These are phyloP conservation scores for Syncephalastrum monosporum DNA, from an alignment of 371 early-diverging fungal genomes.

Conservation along the genomic window DNA sequence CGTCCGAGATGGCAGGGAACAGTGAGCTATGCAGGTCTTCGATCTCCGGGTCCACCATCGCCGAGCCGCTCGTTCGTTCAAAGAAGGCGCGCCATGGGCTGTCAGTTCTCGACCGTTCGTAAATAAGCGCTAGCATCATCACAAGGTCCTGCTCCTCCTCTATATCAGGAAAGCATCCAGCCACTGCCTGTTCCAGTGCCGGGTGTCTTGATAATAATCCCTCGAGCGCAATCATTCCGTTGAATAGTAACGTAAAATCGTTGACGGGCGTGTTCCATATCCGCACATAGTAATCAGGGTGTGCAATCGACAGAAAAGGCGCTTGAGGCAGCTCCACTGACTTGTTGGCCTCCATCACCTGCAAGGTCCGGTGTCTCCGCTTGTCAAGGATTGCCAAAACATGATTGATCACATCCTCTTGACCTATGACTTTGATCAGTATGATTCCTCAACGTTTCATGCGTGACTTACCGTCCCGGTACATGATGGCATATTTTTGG, in stretches of 20 bases:
- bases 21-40: slow-evolving; percentile 43
- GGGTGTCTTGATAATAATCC: slow-evolving; percentile 22
- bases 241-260: slow-evolving; percentile 16
- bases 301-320: slow-evolving; percentile 34
- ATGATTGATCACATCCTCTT: slow-evolving; percentile 23
- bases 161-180: slow-evolving; percentile 33
- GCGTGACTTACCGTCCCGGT: slow-evolving; percentile 41
- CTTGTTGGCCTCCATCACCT: slow-evolving; percentile 25
- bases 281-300: slow-evolving; percentile 17
- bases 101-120: slow-evolving; percentile 24
- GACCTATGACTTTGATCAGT: slow-evolving; percentile 19
- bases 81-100: slow-evolving; percentile 34
- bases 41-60: slow-evolving; percentile 30
- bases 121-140: slow-evolving; percentile 42
- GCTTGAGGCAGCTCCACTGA: slow-evolving; percentile 18
- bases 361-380: slow-evolving; percentile 20
- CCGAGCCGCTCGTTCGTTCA: slow-evolving; percentile 19
- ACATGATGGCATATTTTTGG: slow-evolving; percentile 49
- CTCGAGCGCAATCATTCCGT: slow-evolving; percentile 23
- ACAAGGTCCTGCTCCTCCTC: slow-evolving; percentile 52
- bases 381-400: slow-evolving; percentile 22
- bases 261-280: no score
- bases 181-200: slow-evolving; percentile 21
- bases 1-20: slow-evolving; percentile 39
- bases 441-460: not conserved